A percentile compares a stretch with the other conserved stretches of the same genome.
Evolutionary conservation across 2,329 filamentous ascomycete genomes (phyloP).

Genomic region (Didymella sp.): DNA sequence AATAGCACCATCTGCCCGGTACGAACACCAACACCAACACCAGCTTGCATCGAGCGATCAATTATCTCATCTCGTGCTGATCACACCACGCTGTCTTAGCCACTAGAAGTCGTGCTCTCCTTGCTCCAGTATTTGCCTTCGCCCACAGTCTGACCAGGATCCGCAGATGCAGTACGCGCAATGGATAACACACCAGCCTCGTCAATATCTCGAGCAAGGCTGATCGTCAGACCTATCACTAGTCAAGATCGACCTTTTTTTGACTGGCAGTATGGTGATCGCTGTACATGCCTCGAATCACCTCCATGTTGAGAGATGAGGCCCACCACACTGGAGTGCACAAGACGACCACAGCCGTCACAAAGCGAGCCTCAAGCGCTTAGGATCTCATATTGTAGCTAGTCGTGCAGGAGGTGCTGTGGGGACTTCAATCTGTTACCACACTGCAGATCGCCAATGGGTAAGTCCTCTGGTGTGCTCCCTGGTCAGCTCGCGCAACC

Average conservation of each 20-base stretch:
- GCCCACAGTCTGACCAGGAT: conserved; percentile 4
- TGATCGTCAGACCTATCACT: conserved; percentile 11
- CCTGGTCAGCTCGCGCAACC: neutral
- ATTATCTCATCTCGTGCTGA: neutral
- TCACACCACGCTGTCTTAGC: conserved; percentile 2
- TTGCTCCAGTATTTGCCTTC: conserved; percentile 13
- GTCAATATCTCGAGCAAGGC: conserved; percentile 8
- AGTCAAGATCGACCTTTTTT: neutral
- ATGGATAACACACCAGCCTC: conserved; percentile 1
- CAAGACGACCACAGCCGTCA: neutral
- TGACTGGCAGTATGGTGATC: conserved; percentile 1
- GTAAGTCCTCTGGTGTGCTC: neutral
- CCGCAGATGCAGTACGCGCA: conserved; percentile 18
- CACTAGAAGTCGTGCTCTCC: conserved; percentile 3
- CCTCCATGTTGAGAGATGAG: conserved; percentile 1
- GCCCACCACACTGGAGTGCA: conserved; percentile 2
- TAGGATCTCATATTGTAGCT: neutral
- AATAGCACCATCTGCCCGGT: conserved; percentile 1
- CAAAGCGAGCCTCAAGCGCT: conserved; percentile 1
- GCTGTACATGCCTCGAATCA: conserved; percentile 7
- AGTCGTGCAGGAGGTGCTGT: neutral
- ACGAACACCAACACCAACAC: neutral
- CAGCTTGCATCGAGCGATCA: neutral
- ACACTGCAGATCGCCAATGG: neutral
- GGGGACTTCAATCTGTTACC: neutral